Base-by-base conservation (phyloP, 2,329 filamentous ascomycete species). In the Neonectria faginata region DNA sequence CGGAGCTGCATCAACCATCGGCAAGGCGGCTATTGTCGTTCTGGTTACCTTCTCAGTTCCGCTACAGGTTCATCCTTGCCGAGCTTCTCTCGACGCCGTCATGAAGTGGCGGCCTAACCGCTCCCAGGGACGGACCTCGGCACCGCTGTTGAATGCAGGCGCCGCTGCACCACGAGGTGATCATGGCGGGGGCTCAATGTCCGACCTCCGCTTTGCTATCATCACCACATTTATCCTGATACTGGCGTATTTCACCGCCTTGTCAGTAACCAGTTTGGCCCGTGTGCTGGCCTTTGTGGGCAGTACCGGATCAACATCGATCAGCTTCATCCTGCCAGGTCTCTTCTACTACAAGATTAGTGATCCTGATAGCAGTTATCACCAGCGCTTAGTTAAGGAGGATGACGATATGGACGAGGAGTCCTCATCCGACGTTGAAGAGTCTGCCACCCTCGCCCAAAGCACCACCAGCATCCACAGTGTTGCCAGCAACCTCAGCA, bases 271-370 rank as follows among this genome's bases (percentile, higher is more conserved):
- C 20, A 96, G 91, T 12, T 86, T 99, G 3, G 94, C 97, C 76
- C 91, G 92, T 51, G 94, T 99, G 1, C 86, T 99, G 0, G 95
- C 96, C 0, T 99, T 97, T 72, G 96, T 99, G 11, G 96, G 96
- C 41, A 94, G 91, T 72, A 99, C 96, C 0, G 96, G 96, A 57
- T 95, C 91, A 56, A 99, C 96, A 0, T 93, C 93, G 66, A 99
- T 99, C 73, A 97, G 93, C 66, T 99, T 99, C 77, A 98, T 99
- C 69, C 85, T 99, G 0, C 96, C 96, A 0, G 96, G 96, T 0
- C 81, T 99, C 4, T 99, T 99, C 79, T 99, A 98, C 80, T 99
- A 98, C 82, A 98, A 98, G 80, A 98, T 99, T 65, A 97, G 93
- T 12, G 89, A 93, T 25, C 96, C 96, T 0, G 91, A 97, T 60